Percentiles rank a stretch among this genome's conserved stretches.
These are phyloP conservation scores for Eurotiales sp. DNA, from an alignment of 2,329 filamentous ascomycete species.

Conservation along the genomic window DNA sequence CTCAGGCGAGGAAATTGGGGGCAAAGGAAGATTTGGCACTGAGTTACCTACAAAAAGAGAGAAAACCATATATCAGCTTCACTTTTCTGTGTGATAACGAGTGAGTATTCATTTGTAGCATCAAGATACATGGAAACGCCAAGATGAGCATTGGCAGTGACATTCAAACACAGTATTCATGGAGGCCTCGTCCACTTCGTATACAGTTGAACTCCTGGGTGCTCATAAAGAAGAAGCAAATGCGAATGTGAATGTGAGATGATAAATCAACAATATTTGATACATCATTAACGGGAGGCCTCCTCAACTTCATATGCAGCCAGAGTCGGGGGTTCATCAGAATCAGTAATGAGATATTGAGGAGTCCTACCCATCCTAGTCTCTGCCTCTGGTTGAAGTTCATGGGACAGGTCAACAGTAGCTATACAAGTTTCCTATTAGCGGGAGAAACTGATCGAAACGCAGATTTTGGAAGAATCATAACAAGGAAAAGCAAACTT, in stretches of 20 bases:
- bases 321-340: conserved; percentile 27
- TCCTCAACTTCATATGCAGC: conserved; percentile 39
- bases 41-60: conserved; percentile 30
- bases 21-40: conserved; percentile 21
- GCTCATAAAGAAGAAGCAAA: no score
- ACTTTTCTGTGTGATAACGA: conserved; percentile 1
- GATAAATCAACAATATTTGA: no score
- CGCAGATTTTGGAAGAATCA: background rate
- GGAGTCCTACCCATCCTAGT: conserved; percentile 29
- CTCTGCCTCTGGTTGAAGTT: conserved; percentile 21
- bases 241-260: no score
- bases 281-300: conserved; percentile 13
- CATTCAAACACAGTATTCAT: no score
- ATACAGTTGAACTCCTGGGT: no score
- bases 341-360: conserved; percentile 28
- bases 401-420: conserved; percentile 20
- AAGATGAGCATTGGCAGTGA: no score
- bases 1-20: conserved; percentile 1
- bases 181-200: no score
- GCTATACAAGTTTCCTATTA: conserved; percentile 10
- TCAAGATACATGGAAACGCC: background rate
- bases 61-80: conserved; percentile 11
- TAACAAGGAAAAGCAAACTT: conserved; percentile 14
- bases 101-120: conserved; percentile 5
- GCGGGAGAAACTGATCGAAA: no score